Conservation (phyloP, 2,329 filamentous ascomycete species). For the Microcyclospora pomicola region DNA sequence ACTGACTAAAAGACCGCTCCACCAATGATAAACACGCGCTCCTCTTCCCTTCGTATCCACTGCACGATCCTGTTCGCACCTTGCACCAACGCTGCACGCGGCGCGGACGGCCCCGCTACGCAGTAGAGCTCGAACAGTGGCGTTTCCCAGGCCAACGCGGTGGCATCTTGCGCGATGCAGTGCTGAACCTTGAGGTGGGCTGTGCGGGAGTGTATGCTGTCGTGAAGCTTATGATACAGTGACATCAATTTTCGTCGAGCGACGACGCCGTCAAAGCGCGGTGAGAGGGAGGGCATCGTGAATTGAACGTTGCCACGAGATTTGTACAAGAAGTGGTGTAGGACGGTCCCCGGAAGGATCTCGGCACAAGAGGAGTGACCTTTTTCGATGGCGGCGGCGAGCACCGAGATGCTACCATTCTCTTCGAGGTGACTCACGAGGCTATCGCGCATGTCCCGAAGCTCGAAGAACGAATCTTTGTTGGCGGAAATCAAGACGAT, state of each 20-base stretch:
- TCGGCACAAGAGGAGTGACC: constrained; percentile 61
- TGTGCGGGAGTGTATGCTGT: constrained; percentile 70
- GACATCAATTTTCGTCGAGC: constrained; percentile 50
- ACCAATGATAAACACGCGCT: constrained; percentile 89
- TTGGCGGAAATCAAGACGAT: constrained; percentile 85
- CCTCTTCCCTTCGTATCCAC: constrained; percentile 85
- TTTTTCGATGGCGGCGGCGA: constrained; percentile 54
- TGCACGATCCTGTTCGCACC: constrained; percentile 80
- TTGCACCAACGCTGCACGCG: constrained; percentile 56
- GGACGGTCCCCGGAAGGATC: constrained; percentile 63
- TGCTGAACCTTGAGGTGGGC: constrained; percentile 79
- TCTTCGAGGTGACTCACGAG: constrained; percentile 58
- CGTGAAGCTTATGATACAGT: constrained; percentile 73
- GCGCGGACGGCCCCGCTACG: constrained; percentile 62
- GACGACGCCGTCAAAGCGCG: constrained; percentile 43
- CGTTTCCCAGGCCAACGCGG: constrained; percentile 80
- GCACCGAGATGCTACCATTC: constrained; percentile 60
- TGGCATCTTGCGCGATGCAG: constrained; percentile 57
- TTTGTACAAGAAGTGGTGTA: constrained; percentile 93
- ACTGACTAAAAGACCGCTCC: constrained; percentile 58
- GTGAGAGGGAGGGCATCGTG: constrained; percentile 69
- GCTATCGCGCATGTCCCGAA: constrained; percentile 57
- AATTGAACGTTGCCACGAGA: constrained; percentile 91
- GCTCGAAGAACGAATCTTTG: constrained; percentile 83
- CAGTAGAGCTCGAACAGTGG: constrained; percentile 89